These are phyloP conservation scores for Colletotrichum sp. DNA, from an alignment of 2,329 filamentous ascomycete genomes.

Conservation along the genomic window DNA sequence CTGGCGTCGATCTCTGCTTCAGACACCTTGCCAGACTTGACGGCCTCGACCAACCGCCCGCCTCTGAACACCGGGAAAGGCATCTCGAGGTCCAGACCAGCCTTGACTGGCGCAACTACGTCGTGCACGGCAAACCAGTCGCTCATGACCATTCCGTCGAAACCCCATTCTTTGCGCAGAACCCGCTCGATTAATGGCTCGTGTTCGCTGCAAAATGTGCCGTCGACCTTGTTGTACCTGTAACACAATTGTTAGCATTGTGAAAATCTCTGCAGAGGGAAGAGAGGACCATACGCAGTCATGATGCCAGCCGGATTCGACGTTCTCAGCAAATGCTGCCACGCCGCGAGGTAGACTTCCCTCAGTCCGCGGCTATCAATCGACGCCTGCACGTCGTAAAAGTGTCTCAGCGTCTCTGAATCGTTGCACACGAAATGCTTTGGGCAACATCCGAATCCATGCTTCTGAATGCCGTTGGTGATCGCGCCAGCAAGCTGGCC, in stretches of 20 bases:
- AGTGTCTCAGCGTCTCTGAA: slow-evolving; percentile 23
- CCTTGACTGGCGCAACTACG: slow-evolving; percentile 31
- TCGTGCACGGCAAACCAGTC: slow-evolving; percentile 39
- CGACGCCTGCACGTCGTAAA: slow-evolving; percentile 19
- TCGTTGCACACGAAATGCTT: slow-evolving; percentile 48
- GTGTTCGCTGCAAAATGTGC: slow-evolving; percentile 27
- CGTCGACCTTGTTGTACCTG: slow-evolving; percentile 32
- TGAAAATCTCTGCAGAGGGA: accelerated
- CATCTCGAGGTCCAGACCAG: slow-evolving; percentile 39
- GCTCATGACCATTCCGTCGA: slow-evolving; percentile 37
- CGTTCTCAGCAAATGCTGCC: slow-evolving; percentile 22
- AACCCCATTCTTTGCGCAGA: slow-evolving; percentile 36
- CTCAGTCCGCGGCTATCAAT: slow-evolving; percentile 12
- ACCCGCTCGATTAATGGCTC: slow-evolving; percentile 25
- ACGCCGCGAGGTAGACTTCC: slow-evolving; percentile 25
- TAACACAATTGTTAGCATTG: neutral
- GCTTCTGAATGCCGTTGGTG: slow-evolving; percentile 42
- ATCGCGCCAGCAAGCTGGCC: slow-evolving; percentile 44
- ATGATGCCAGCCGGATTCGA: slow-evolving; percentile 21
- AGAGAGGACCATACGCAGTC: slow-evolving; percentile 13
- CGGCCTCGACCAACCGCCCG: slow-evolving; percentile 20
- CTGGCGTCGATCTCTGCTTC: slow-evolving; percentile 18
- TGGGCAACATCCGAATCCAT: slow-evolving; percentile 38
- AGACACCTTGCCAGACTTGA: slow-evolving; percentile 15
- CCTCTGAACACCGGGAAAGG: slow-evolving; percentile 26